phyloP scores from a whole-genome alignment of 164 flowering plant genomes.

The Nelumbo lutea region DNA sequence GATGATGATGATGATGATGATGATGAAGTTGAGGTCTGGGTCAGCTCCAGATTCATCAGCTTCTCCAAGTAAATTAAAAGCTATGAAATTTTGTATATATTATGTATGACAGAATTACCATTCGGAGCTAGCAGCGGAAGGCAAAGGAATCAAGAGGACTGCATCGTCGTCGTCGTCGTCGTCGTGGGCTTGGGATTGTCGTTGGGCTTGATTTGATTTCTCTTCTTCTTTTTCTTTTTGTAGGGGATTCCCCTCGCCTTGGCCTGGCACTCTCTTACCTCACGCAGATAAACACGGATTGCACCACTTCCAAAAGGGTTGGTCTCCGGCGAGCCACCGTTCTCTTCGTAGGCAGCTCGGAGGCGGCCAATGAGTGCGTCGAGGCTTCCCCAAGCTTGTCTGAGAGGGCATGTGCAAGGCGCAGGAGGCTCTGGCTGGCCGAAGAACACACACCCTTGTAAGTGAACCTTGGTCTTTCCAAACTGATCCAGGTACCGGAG shows the following conservation, averaged over 20 bases:
- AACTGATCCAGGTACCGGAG: constrained; percentile 50
- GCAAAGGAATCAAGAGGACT: constrained; percentile 8
- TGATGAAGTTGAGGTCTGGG: no score
- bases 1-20: no score
- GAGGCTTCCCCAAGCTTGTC: constrained; percentile 65
- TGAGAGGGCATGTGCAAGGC: constrained; percentile 53
- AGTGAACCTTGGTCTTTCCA: constrained; percentile 62
- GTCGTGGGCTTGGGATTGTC: constrained; percentile 10
- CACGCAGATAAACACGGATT: constrained; percentile 42
- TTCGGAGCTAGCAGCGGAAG: neutral
- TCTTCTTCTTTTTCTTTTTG: constrained; percentile 54
- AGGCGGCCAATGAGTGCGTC: constrained; percentile 61
- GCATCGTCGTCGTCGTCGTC: neutral
- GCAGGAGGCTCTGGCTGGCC: constrained; percentile 62
- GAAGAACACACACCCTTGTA: constrained; percentile 46
- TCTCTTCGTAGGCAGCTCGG: constrained; percentile 58
- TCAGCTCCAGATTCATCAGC: no score
- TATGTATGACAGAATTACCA: constrained; percentile 5
- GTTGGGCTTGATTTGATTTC: constrained; percentile 10
- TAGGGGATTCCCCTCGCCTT: constrained; percentile 58
- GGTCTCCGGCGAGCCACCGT: constrained; percentile 45
- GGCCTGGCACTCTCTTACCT: constrained; percentile 52
- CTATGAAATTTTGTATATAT: no score
- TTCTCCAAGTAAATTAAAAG: no score
- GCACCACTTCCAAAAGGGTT: constrained; percentile 58